Conservation (phyloP, 495 filamentous ascomycete genomes). For the Tuber indicum region DNA sequence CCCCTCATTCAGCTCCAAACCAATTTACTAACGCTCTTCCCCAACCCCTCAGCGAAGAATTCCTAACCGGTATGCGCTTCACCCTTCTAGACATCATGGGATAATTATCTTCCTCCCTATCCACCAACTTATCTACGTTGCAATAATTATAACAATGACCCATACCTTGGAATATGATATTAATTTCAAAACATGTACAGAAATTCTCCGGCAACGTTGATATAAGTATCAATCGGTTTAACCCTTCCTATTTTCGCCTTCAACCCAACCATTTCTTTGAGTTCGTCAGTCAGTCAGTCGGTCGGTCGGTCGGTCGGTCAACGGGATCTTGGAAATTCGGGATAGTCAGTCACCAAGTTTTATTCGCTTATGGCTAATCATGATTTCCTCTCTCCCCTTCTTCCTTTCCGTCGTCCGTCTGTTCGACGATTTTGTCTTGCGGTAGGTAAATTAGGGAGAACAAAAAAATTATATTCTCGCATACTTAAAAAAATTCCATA, state of each 20-base stretch:
- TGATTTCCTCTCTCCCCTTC: constrained; percentile 8
- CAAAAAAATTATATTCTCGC: neutral
- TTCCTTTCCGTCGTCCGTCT: neutral
- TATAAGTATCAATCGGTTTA: neutral
- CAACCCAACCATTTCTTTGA: neutral
- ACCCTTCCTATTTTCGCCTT: neutral
- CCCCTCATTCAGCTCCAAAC: neutral
- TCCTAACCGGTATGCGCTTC: constrained; percentile 33
- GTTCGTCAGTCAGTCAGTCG: neutral
- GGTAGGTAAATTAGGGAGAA: neutral
- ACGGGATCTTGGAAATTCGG: neutral
- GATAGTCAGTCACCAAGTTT: constrained; percentile 16
- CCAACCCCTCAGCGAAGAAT: constrained; percentile 27
- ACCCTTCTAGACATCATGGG: neutral
- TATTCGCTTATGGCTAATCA: constrained; percentile 13
- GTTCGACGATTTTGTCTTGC: constrained; percentile 10
- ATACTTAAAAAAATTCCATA: neutral
- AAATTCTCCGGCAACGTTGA: constrained; percentile 42
- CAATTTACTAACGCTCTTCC: neutral
- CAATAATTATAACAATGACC: neutral
- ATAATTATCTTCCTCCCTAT: constrained; percentile 1
- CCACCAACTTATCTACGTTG: neutral
- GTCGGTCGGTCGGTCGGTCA: neutral
- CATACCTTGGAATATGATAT: neutral
- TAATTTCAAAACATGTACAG: constrained; percentile 15